phyloP scores from a whole-genome alignment of 129 eudicot species.

The Flaveria brownii region DNA sequence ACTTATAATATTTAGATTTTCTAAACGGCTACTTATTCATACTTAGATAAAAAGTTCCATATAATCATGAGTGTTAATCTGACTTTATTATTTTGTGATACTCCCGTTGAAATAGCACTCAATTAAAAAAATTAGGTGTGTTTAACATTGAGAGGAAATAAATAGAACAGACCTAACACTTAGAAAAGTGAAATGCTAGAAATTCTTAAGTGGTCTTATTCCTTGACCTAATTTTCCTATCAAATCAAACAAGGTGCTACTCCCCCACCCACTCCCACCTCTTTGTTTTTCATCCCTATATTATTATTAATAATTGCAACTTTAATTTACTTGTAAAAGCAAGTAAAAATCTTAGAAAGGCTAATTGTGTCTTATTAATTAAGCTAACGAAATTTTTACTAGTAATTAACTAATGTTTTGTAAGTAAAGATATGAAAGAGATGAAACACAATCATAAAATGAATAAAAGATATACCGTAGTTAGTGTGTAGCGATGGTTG shows the following conservation, averaged over 20 bases:
- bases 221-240: constrained; percentile 58
- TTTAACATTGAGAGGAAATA: background rate
- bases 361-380: background rate
- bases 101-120: background rate
- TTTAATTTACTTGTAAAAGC: background rate
- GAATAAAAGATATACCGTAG: too few species aligned
- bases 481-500: too few species aligned
- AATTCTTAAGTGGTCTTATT: constrained; percentile 26
- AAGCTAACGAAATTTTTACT: background rate
- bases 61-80: background rate
- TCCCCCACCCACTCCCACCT: constrained; percentile 32
- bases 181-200: constrained; percentile 13
- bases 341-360: background rate
- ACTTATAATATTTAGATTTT: too few species aligned
- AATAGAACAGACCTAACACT: constrained; percentile 14
- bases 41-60: background rate
- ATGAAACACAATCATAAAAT: too few species aligned
- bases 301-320: background rate
- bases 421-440: too few species aligned
- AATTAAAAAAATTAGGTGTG: background rate
- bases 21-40: background rate
- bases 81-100: background rate
- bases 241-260: constrained; percentile 32
- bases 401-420: too few species aligned
- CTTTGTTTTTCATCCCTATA: background rate